phyloP scores from a whole-genome alignment of 2,329 filamentous ascomycete genomes.

The Xylariaceae sp. region DNA sequence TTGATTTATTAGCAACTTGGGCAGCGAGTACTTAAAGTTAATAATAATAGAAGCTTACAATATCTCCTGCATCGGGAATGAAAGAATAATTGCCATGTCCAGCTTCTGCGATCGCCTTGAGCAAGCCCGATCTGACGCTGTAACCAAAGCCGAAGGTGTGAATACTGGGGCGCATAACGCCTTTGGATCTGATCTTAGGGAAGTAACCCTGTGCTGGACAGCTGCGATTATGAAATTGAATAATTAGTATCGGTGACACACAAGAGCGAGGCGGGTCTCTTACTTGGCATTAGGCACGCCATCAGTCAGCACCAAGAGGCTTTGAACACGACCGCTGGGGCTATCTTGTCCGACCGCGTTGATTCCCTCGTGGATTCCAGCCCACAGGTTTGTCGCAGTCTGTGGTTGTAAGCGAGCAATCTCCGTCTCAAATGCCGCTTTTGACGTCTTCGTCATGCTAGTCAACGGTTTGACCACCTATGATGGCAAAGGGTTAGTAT shows the following conservation, averaged over 20 bases:
- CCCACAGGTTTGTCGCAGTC: constrained; percentile 53
- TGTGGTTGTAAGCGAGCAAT: constrained; percentile 40
- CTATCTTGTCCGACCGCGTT: constrained; percentile 38
- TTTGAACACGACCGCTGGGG: constrained; percentile 40
- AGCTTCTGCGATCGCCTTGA: constrained; percentile 58
- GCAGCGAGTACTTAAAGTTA: background rate
- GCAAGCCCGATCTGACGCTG: constrained; percentile 44
- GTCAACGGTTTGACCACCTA: constrained; percentile 43
- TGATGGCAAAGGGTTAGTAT: background rate
- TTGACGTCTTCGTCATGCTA: constrained; percentile 45
- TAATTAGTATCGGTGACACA: background rate
- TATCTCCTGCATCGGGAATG: constrained; percentile 60
- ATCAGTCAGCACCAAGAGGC: constrained; percentile 52
- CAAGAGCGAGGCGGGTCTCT: too few relatives aligned
- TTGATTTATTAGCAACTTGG: constrained; percentile 5
- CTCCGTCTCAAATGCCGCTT: constrained; percentile 37
- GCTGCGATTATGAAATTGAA: too few relatives aligned
- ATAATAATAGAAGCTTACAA: constrained; percentile 35
- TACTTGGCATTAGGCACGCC: constrained; percentile 52
- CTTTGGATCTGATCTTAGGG: constrained; percentile 45
- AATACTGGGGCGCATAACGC: constrained; percentile 40
- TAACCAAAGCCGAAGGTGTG: constrained; percentile 56
- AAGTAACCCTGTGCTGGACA: constrained; percentile 52
- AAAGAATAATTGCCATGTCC: constrained; percentile 57
- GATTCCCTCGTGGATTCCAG: constrained; percentile 50